These are phyloP conservation scores for Candida vaughaniae DNA, from an alignment of 805 yeast genomes.

Conservation along the genomic window DNA sequence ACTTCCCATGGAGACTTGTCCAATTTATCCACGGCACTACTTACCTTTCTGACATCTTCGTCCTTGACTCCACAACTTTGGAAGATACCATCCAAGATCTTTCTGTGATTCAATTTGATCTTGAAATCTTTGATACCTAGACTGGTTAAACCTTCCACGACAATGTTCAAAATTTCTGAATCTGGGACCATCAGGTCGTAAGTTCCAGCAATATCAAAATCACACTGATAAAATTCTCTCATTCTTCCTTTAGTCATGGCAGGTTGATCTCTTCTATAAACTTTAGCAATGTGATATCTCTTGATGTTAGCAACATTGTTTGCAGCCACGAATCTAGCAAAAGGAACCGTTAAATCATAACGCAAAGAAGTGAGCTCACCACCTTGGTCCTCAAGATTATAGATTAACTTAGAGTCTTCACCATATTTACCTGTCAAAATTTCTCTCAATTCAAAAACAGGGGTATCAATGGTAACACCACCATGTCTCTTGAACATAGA, in stretches of 20 bases:
- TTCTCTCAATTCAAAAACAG: constrained; percentile 94
- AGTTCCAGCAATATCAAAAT: constrained; percentile 92
- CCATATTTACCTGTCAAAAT: constrained; percentile 97
- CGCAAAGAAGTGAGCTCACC: constrained; percentile 95
- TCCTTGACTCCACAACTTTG: constrained; percentile 91
- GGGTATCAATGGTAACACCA: constrained; percentile 97
- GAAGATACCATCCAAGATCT: constrained; percentile 93
- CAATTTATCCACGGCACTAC: constrained; percentile 94
- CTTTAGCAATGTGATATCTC: constrained; percentile 96
- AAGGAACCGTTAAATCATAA: constrained; percentile 97
- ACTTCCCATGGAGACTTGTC: constrained; percentile 96
- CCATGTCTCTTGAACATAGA: constrained; percentile 90
- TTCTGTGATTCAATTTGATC: constrained; percentile 91
- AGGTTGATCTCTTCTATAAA: constrained; percentile 98
- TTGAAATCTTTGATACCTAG: constrained; percentile 89
- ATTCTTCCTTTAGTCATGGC: constrained; percentile 99
- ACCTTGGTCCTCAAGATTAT: constrained; percentile 97
- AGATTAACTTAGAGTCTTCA: constrained; percentile 95
- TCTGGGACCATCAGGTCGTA: constrained; percentile 97
- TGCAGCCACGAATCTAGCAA: constrained; percentile 96
- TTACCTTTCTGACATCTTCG: constrained; percentile 89
- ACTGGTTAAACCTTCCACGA: constrained; percentile 80
- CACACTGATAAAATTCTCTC: constrained; percentile 99
- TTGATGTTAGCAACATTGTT: constrained; percentile 87
- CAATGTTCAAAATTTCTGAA: constrained; percentile 78